Evolutionary conservation across 257 asterid genomes (phyloP), one percentile per base, ranked within the genome.

Genomic region (Solanum pimpinellifolium): DNA sequence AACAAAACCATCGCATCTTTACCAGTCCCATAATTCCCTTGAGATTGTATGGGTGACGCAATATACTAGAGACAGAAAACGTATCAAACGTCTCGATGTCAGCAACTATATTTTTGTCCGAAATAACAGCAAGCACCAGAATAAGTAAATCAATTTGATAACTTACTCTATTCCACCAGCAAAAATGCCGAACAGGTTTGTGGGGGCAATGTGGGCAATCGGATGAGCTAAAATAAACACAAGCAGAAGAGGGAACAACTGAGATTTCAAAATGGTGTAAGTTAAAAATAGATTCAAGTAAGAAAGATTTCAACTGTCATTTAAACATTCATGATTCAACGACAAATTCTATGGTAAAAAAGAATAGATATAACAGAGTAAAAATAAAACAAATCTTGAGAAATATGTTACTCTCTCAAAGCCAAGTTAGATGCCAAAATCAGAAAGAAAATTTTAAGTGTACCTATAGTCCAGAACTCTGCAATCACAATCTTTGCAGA

Each of bases 91-190:
- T 86, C 23, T 60, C 83, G 76, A 72, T 89, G 86, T 86, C 35
- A 77, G 85, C 73, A 84, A 86, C 41, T 44, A 27, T 35, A 41
- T 33, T 46, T n/a, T 81, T 47, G 80, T 76, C 66, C n/a, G 10
- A 76, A 75, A 5, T 35, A 41, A 73, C 29, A 59, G 68, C 25
- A 35, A 18, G 12, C 2, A 66, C 60, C 41, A 37, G 74, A 23
- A 25, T 85, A 23, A 86, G 29, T 33, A 59, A 23, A 31, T 60
- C 87, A 39, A 70, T 72, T 82, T 37, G 49, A 77, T 85, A 85
- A 90, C 97, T 92, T 87, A 95, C 99, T 92, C 87, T 94, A 89
- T 94, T 95, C 99, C 98, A 96, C 99, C 99, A 96, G 92, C 99
- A 96, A 86, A 96, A 96, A 89, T 96, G 98, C 20, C 99, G 91